A percentile compares a stretch with the other conserved stretches of the same genome.
Conservation (phyloP, 805 yeast genomes). For the Starmerella apicola region DNA sequence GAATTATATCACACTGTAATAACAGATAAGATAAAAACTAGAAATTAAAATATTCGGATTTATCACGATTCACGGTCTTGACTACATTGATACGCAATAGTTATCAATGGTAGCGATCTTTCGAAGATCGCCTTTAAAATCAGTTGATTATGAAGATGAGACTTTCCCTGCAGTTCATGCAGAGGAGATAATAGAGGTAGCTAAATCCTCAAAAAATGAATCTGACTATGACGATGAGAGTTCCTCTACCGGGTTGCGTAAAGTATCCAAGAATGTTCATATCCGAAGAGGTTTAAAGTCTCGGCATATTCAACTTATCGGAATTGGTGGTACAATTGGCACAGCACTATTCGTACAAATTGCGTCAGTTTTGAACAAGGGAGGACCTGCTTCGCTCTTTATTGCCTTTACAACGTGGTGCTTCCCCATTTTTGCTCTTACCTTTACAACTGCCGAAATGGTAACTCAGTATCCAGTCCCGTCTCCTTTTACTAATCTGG, state of each 20-base stretch:
- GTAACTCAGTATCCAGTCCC: constrained; percentile 63
- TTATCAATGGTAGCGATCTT: too few relatives aligned
- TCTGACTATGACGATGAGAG: constrained; percentile 4
- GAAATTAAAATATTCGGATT: too few relatives aligned
- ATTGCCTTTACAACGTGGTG: constrained; percentile 59
- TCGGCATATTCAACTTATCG: constrained; percentile 38
- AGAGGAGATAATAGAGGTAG: neutral
- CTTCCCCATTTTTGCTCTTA: constrained; percentile 51
- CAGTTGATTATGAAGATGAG: constrained; percentile 3
- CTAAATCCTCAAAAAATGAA: neutral
- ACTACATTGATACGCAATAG: too few relatives aligned
- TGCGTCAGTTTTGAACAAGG: constrained; percentile 40
- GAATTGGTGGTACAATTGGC: constrained; percentile 23
- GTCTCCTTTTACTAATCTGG: constrained; percentile 64
- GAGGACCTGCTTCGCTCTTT: constrained; percentile 61
- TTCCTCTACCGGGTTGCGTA: neutral
- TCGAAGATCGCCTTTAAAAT: too few relatives aligned
- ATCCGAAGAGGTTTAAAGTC: constrained; percentile 43
- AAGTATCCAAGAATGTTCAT: constrained; percentile 1
- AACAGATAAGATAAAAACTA: too few relatives aligned
- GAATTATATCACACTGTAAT: too few relatives aligned
- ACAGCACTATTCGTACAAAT: constrained; percentile 22
- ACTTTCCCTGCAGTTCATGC: constrained; percentile 3
- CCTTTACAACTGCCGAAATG: constrained; percentile 66
- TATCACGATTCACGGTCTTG: too few relatives aligned